Evolutionary conservation across 768 basidiomycete genomes (phyloP).

Genomic region (Mycena epipterygia): DNA sequence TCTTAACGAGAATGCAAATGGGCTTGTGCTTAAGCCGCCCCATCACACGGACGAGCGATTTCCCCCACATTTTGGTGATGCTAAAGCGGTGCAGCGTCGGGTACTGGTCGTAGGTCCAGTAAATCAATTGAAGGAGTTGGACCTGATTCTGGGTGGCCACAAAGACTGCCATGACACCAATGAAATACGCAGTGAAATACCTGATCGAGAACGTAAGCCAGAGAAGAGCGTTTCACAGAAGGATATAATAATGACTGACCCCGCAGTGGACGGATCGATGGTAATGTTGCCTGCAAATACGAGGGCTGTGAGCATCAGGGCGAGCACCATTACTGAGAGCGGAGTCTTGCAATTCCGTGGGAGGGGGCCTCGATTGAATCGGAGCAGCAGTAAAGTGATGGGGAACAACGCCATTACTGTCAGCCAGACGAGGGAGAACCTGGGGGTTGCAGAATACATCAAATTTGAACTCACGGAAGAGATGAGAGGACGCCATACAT

Average conservation of each 20-base stretch:
- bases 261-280: conserved; percentile 67
- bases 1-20: conserved; percentile 72
- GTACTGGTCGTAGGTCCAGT: conserved; percentile 77
- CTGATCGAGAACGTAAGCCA: too few relatives aligned
- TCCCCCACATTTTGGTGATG: conserved; percentile 61
- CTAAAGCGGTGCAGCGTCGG: conserved; percentile 59
- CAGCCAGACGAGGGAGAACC: conserved; percentile 79
- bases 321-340: conserved; percentile 55
- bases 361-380: conserved; percentile 75
- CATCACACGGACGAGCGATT: conserved; percentile 59
- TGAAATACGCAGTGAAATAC: conserved; percentile 73
- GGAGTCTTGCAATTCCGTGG: conserved; percentile 57
- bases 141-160: conserved; percentile 67
- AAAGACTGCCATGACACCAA: conserved; percentile 63
- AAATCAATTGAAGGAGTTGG: conserved; percentile 62
- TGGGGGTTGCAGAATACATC: conserved; percentile 29
- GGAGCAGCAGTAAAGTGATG: conserved; percentile 68
- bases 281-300: conserved; percentile 74
- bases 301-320: conserved; percentile 55
- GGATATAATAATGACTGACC: conserved; percentile 61
- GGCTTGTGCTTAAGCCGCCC: conserved; percentile 62
- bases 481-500: conserved; percentile 55
- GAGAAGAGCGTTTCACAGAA: too few relatives aligned
- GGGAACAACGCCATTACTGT: conserved; percentile 77
- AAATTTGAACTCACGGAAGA: background rate